Base-by-base conservation (phyloP, 345 rosid genomes). In the Abelmoschus esculentus region DNA sequence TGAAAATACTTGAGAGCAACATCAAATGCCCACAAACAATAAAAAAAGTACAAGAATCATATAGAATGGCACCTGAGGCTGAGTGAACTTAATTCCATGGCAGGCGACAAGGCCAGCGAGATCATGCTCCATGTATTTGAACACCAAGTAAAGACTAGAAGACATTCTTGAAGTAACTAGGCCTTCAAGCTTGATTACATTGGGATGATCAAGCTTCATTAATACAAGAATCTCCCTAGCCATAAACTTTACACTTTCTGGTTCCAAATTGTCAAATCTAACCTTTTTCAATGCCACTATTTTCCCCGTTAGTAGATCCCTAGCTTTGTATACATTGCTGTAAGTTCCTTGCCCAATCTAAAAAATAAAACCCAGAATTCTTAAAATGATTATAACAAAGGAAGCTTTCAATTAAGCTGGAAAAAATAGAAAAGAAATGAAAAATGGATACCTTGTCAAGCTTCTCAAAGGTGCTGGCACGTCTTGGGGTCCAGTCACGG, bases 261-360 rank as follows among this genome's bases (percentile, higher is more conserved):
- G 84, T 80, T 93, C 96, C 70, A 88, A 84, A 82, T 88, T 88
- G 72, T 93, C 98, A 74, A 93, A 93, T 70, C 98, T 80, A 58
- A 93, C 98, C 76, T 89, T 93, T 86, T 93, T 93, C 63, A 93
- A 77, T 18, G 98, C 98, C 56, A 93, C 97, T 63, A 89, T 91
- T 70, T 93, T 93, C 19, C 96, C 97, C 3, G 87, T 86, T 50
- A 85, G 18, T 22, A 87, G 82, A 83, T 93, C 98, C 66, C 86
- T 86, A 0, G 98, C 98, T 75, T 89, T 93, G 76, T 93, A 93
- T 70, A 93, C 98, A 78, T 91, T 89, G 75, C 98, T 91, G 46
- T 93, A 93, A 0, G 96, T 93, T 8, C 98, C 98, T 78, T 91
- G 95, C 26, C 98, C 98, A 74, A 93, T 91, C 98, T 93, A 54